Percentiles rank a stretch among this genome's conserved stretches.
phyloP scores from a whole-genome alignment of 805 yeast genomes.

The Barnettozyma populi region DNA sequence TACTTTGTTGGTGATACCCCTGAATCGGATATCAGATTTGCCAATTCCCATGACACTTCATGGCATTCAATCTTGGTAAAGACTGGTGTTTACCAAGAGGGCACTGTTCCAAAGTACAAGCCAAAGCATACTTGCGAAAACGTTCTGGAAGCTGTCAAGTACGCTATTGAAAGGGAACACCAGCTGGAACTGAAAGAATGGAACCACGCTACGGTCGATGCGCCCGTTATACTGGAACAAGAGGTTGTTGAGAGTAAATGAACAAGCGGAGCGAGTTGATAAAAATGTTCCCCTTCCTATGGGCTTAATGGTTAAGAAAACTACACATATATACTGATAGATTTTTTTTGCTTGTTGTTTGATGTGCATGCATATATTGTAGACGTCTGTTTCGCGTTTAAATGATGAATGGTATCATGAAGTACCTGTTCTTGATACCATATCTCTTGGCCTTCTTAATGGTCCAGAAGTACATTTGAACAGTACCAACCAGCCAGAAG shows the following conservation, averaged over 20 bases:
- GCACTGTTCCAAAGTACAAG: slow-evolving; percentile 70
- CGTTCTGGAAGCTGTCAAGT: slow-evolving; percentile 77
- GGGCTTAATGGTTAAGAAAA: neutral
- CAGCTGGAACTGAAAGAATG: slow-evolving; percentile 66
- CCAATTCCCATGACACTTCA: slow-evolving; percentile 77
- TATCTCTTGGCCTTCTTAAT: slow-evolving; percentile 77
- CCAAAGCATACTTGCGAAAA: slow-evolving; percentile 71
- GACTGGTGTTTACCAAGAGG: slow-evolving; percentile 82
- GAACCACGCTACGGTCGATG: slow-evolving; percentile 54
- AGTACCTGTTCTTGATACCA: slow-evolving; percentile 65
- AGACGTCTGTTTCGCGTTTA: slow-evolving; percentile 23
- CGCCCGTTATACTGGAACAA: slow-evolving; percentile 43
- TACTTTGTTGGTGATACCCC: slow-evolving; percentile 91
- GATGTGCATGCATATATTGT: neutral
- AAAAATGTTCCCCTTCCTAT: neutral
- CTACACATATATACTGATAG: neutral
- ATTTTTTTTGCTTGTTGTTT: neutral
- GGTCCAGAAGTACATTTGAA: slow-evolving; percentile 92
- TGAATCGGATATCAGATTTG: slow-evolving; percentile 82
- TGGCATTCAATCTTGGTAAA: slow-evolving; percentile 84
- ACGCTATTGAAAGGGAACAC: slow-evolving; percentile 80
- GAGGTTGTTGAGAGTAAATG: slow-evolving; percentile 19
- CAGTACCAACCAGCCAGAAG: slow-evolving; percentile 64
- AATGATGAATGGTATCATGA: slow-evolving; percentile 69
- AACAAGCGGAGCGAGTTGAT: neutral